Conservation (phyloP, 768 basidiomycete species). For the Lactarius sanguifluus region DNA sequence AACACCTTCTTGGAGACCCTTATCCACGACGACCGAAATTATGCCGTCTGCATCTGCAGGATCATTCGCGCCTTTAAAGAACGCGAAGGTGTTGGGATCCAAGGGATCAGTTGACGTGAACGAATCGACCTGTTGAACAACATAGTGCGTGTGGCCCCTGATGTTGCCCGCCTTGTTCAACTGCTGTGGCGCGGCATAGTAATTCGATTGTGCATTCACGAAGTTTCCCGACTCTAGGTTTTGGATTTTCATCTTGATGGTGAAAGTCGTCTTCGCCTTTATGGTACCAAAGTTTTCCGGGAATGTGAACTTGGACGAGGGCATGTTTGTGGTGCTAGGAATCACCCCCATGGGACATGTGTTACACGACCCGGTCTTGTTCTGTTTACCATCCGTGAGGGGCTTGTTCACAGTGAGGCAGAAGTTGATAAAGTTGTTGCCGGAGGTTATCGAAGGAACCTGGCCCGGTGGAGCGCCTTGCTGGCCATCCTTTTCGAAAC, state of each 20-base stretch:
- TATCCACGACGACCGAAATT: conserved; percentile 49
- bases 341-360: conserved; percentile 44
- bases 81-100: conserved; percentile 54
- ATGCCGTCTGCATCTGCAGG: conserved; percentile 41
- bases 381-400: conserved; percentile 48
- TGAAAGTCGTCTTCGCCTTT: conserved; percentile 45
- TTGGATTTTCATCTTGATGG: conserved; percentile 40
- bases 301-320: conserved; percentile 46
- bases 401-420: conserved; percentile 40
- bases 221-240: conserved; percentile 50
- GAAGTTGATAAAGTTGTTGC: conserved; percentile 69
- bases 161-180: conserved; percentile 45
- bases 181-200: conserved; percentile 52
- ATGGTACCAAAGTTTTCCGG: conserved; percentile 44
- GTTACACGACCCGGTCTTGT: conserved; percentile 41
- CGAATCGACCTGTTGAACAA: conserved; percentile 47
- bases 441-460: conserved; percentile 50
- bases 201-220: conserved; percentile 48
- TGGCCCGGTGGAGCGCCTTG: conserved; percentile 41
- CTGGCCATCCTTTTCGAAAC: conserved; percentile 54
- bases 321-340: conserved; percentile 45
- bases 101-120: conserved; percentile 45
- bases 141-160: conserved; percentile 58
- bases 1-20: conserved; percentile 55
- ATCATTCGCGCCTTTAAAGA: conserved; percentile 60